phyloP scores from a whole-genome alignment of 257 asterid species.

The Phtheirospermum japonicum region DNA sequence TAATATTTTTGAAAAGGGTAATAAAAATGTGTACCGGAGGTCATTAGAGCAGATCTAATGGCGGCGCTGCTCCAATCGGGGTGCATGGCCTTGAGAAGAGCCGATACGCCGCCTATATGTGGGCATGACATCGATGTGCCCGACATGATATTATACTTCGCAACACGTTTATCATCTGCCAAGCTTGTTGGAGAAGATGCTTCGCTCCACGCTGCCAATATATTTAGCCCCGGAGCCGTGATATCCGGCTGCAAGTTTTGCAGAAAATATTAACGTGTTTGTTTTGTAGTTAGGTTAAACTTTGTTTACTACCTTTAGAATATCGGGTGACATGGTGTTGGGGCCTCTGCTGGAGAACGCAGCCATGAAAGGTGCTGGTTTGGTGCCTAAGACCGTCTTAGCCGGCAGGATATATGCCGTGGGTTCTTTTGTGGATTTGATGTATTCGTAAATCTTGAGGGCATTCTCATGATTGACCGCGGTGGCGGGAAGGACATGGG shows the following conservation, averaged over 20 bases:
- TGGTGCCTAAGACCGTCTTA: slow-evolving; percentile 32
- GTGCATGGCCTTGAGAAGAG: slow-evolving; percentile 78
- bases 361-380: slow-evolving; percentile 66
- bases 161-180: slow-evolving; percentile 51
- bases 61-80: slow-evolving; percentile 95
- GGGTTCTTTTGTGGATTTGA: slow-evolving; percentile 34
- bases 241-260: slow-evolving; percentile 73
- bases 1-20: no score
- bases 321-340: slow-evolving; percentile 36
- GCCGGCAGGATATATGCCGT: slow-evolving; percentile 37
- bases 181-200: slow-evolving; percentile 71
- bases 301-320: slow-evolving; percentile 45
- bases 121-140: slow-evolving; percentile 99
- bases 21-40: slow-evolving; percentile 52
- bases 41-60: slow-evolving; percentile 79
- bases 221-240: slow-evolving; percentile 83
- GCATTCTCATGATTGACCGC: slow-evolving; percentile 38
- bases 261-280: neutral
- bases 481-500: slow-evolving; percentile 58
- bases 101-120: slow-evolving; percentile 69
- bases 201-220: slow-evolving; percentile 97
- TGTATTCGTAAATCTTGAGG: slow-evolving; percentile 40
- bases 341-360: slow-evolving; percentile 62
- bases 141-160: slow-evolving; percentile 61
- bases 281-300: no score